A percentile compares a stretch with the other conserved stretches of the same genome.
These are phyloP conservation scores for Metschnikowia chrysomelidarum DNA, from an alignment of 805 yeast genomes.

Conservation along the genomic window DNA sequence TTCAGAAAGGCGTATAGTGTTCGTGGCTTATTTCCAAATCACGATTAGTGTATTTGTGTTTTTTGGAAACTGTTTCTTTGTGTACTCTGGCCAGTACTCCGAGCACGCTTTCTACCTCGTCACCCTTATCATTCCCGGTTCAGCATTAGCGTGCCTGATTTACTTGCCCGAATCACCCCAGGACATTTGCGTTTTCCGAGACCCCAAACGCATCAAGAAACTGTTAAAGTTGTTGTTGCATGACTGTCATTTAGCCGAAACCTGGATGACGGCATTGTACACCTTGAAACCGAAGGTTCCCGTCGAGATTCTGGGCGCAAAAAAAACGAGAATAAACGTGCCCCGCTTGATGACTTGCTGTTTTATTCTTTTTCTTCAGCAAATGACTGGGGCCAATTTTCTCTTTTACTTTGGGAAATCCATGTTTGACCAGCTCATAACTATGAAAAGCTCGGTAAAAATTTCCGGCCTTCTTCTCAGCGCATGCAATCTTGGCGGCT, in stretches of 20 bases:
- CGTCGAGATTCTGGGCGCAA: neutral
- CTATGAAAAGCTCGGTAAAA: constrained; percentile 1
- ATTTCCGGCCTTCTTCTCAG: constrained; percentile 20
- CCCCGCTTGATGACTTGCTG: constrained; percentile 19
- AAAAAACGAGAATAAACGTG: neutral
- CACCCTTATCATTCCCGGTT: constrained; percentile 1
- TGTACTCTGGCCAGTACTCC: constrained; percentile 4
- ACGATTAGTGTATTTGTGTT: constrained; percentile 4
- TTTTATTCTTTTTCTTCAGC: constrained; percentile 31
- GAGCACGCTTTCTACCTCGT: constrained; percentile 5
- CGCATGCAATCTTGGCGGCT: constrained; percentile 22
- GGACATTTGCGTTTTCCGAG: constrained; percentile 1
- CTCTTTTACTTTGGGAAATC: constrained; percentile 31
- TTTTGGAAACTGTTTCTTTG: constrained; percentile 9
- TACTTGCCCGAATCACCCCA: constrained; percentile 9
- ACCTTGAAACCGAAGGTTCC: neutral
- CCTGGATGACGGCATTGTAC: constrained; percentile 3
- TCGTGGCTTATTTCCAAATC: constrained; percentile 5
- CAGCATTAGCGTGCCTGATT: constrained; percentile 8
- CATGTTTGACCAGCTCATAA: constrained; percentile 18
- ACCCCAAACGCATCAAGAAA: constrained; percentile 1
- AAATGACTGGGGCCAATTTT: constrained; percentile 33
- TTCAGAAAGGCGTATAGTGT: neutral
- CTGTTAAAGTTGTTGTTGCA: constrained; percentile 2
- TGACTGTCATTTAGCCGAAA: constrained; percentile 1